Evolutionary conservation across 2,329 filamentous ascomycete genomes (phyloP), one percentile per base, ranked within the genome.

Genomic region (Xylariaceae sp.): DNA sequence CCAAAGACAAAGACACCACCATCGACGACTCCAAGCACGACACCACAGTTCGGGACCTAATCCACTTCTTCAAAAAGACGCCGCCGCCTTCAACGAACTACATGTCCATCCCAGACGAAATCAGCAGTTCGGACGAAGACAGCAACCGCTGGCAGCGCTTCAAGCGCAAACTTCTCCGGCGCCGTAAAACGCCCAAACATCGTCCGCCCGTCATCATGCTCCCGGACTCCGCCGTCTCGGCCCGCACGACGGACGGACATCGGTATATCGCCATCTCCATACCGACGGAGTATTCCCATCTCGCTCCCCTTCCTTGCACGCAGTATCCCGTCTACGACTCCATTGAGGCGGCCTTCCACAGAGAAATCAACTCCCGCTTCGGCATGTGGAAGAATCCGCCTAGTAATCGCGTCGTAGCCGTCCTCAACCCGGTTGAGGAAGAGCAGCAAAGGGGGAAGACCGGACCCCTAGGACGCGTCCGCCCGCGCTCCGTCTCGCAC

Each of bases 231-330:
- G 82, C 82, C 10, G 75, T 86, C 11, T 79, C 80, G 3, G 79
- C 81, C 6, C 79, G 72, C 41, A 85, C 82, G 0, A 79, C 71
- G 5, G 77, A 74, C 2, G 83, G 83, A 1, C 75, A 82, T 66
- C 76, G 80, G 3, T 80, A 86, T 65, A 85, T 86, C 63, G 81
- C 82, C 59, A 86, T 86, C 55, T 84, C 82, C 0, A 84, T 86
- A 50, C 83, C 83, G 1, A 60, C 79, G 10, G 77, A 82, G 63
- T 73, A 81, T 59, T 77, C 76, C 4, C 76, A 80, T 18, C 71
- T 79, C 49, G 74, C 73, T 2, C 63, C 67, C 4, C 61, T 66
- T 17, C 53, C 65, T 30, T 57, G 63, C 30, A 65, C 68, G 44
- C 69, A 69, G 51, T 65, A 69, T 34, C 64, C 66, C 10, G 56